A percentile compares a stretch with the other conserved stretches of the same genome.
These are phyloP conservation scores for Coemansia reversa DNA, from an alignment of 192 early-diverging fungal genomes.

Conservation along the genomic window DNA sequence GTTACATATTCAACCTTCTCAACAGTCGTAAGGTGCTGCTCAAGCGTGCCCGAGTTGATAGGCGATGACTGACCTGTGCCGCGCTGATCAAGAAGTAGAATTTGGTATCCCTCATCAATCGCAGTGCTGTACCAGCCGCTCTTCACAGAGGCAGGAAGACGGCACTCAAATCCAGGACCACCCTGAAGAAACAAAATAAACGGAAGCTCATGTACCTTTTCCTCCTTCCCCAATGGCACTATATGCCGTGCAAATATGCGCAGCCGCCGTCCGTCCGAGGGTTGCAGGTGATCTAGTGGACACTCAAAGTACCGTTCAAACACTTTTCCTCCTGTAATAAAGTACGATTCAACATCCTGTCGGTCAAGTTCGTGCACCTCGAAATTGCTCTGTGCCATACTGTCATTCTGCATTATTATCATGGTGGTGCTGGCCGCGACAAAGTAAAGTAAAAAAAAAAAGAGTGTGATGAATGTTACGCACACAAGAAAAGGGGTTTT, in stretches of 20 bases:
- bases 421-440: not conserved
- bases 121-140: constrained; percentile 58
- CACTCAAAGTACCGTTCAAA: constrained; percentile 61
- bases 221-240: constrained; percentile 55
- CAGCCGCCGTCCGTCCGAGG: constrained; percentile 23
- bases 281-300: constrained; percentile 53
- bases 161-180: constrained; percentile 59
- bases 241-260: constrained; percentile 60
- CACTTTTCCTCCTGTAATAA: constrained; percentile 58
- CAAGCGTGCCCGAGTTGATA: constrained; percentile 56
- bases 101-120: constrained; percentile 63
- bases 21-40: constrained; percentile 46
- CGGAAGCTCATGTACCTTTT: constrained; percentile 54
- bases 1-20: constrained; percentile 63
- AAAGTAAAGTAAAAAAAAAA: not conserved
- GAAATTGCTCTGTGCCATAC: not conserved
- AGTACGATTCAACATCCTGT: constrained; percentile 51
- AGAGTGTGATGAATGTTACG: too few relatives aligned
- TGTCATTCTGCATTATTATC: not conserved
- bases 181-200: constrained; percentile 63
- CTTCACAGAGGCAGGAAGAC: constrained; percentile 47
- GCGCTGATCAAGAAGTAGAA: constrained; percentile 67
- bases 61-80: constrained; percentile 66
- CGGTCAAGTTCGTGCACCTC: constrained; percentile 54
- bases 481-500: too few relatives aligned